Evolutionary conservation across 2,329 filamentous ascomycete species (phyloP).

Genomic region (Elsinoe ampelina): DNA sequence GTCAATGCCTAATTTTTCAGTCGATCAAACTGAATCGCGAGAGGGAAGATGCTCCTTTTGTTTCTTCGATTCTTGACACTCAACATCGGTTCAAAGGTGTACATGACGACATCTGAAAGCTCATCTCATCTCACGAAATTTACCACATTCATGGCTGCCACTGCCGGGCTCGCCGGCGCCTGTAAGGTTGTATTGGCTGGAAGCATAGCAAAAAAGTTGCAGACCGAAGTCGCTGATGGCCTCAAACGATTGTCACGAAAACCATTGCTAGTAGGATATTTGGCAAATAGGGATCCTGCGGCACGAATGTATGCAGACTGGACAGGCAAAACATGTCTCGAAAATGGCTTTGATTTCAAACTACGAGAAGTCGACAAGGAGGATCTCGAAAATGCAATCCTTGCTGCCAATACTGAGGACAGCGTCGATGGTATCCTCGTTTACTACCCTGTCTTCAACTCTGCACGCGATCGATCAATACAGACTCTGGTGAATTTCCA

Average conservation of each 20-base stretch:
- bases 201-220: slow-evolving; percentile 72
- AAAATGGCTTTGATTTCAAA: slow-evolving; percentile 89
- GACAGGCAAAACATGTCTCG: slow-evolving; percentile 91
- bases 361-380: slow-evolving; percentile 79
- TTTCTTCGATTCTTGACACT: neutral
- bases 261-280: slow-evolving; percentile 79
- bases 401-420: slow-evolving; percentile 71
- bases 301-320: slow-evolving; percentile 92
- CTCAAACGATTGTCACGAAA: slow-evolving; percentile 61
- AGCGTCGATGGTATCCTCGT: slow-evolving; percentile 83
- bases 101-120: neutral
- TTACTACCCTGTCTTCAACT: slow-evolving; percentile 96
- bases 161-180: slow-evolving; percentile 26
- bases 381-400: slow-evolving; percentile 77
- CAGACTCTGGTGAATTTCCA: slow-evolving; percentile 83
- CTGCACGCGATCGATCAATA: slow-evolving; percentile 83
- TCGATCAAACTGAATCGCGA: neutral
- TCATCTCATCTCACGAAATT: neutral
- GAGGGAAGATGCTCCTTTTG: neutral
- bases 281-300: slow-evolving; percentile 85
- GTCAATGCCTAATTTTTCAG: slow-evolving; percentile 4
- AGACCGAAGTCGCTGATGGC: slow-evolving; percentile 68
- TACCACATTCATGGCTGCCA: neutral
- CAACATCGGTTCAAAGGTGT: neutral
- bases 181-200: slow-evolving; percentile 92